phyloP scores from a whole-genome alignment of 345 rosid genomes.

The Combretum micranthum region DNA sequence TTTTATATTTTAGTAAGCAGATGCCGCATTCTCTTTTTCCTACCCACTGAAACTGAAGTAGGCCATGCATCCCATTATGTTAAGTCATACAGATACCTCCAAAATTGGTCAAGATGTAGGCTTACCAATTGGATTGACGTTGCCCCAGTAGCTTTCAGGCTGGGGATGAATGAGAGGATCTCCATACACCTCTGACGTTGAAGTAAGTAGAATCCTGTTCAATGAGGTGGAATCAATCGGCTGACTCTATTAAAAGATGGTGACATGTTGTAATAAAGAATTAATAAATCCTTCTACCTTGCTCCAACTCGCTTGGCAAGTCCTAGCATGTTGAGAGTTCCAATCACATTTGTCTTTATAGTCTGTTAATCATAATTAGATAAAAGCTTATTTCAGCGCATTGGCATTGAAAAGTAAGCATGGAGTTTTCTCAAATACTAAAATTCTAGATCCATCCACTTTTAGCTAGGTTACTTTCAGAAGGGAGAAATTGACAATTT shows the following conservation, averaged over 20 bases:
- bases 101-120: not conserved
- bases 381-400: not conserved
- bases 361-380: conserved; percentile 38
- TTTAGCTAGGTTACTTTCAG: too few species aligned
- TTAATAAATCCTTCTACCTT: conserved; percentile 32
- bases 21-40: not conserved
- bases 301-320: conserved; percentile 99
- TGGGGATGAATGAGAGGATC: conserved; percentile 95
- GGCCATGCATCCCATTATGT: not conserved
- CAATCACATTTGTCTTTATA: conserved; percentile 94
- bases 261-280: not conserved
- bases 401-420: conserved; percentile 12
- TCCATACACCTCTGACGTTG: conserved; percentile 95
- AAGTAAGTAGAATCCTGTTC: conserved; percentile 83
- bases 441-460: not conserved
- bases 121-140: conserved; percentile 91
- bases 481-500: too few species aligned
- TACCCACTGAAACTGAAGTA: not conserved
- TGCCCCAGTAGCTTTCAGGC: conserved; percentile 95
- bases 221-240: conserved; percentile 3
- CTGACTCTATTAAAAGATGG: not conserved
- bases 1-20: not conserved
- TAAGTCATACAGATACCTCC: too few species aligned
- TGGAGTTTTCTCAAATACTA: not conserved
- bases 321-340: conserved; percentile 96